A percentile compares a stretch with the other conserved stretches of the same genome.
Conservation (phyloP, 2,329 filamentous ascomycete genomes). For the Hypoxylon sp. region DNA sequence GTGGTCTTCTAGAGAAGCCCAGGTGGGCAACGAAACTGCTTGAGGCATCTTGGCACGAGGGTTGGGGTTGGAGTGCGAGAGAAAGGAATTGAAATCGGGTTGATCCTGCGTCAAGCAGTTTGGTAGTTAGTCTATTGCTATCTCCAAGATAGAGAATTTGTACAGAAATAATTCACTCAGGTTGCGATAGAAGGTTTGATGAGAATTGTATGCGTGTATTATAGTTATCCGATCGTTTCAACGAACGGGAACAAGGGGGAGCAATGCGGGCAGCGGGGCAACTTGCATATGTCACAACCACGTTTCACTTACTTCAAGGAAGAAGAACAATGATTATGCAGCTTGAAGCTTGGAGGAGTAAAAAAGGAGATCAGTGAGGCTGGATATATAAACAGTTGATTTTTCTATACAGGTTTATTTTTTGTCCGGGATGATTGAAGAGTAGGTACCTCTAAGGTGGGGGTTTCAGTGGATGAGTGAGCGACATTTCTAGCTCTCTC, state of each 20-base stretch:
- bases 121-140: slow-evolving; percentile 16
- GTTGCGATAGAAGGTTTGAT: neutral
- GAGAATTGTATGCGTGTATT: slow-evolving; percentile 15
- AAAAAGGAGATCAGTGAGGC: neutral
- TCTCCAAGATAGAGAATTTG: neutral
- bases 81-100: slow-evolving; percentile 2
- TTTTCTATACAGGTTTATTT: neutral
- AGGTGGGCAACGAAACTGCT: slow-evolving; percentile 87
- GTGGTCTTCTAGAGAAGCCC: slow-evolving; percentile 92
- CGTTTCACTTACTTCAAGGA: slow-evolving; percentile 38
- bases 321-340: slow-evolving; percentile 20
- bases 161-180: neutral
- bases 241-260: slow-evolving; percentile 1
- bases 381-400: slow-evolving; percentile 19
- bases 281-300: slow-evolving; percentile 31
- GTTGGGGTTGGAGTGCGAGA: slow-evolving; percentile 6
- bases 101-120: slow-evolving; percentile 22
- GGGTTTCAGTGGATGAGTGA: slow-evolving; percentile 35
- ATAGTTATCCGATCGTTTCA: slow-evolving; percentile 8
- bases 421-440: slow-evolving; percentile 2
- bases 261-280: slow-evolving; percentile 22
- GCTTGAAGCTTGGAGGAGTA: neutral
- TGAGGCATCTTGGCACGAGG: slow-evolving; percentile 75
- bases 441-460: slow-evolving; percentile 9
- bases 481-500: slow-evolving; percentile 33